A percentile compares a stretch with the other conserved stretches of the same genome.
phyloP scores from a whole-genome alignment of 768 basidiomycete species.

The Chalciporus sphaerocephalus region DNA sequence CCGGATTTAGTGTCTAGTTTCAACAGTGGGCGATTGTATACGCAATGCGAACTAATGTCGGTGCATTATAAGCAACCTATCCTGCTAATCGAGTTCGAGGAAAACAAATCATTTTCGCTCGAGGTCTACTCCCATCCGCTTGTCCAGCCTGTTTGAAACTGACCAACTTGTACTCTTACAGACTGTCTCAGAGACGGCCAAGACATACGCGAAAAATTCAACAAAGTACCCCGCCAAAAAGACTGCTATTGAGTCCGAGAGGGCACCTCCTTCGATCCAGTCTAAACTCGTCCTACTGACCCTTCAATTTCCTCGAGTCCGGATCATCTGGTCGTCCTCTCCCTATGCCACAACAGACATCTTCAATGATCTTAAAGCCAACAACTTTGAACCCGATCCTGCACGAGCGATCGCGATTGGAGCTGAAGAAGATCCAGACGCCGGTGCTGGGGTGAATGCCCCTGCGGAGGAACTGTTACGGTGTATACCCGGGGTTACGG shows the following conservation, averaged over 20 bases:
- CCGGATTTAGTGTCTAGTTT: constrained; percentile 92
- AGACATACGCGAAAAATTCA: constrained; percentile 63
- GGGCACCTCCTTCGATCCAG: constrained; percentile 60
- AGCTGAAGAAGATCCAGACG: constrained; percentile 67
- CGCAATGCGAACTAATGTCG: constrained; percentile 96
- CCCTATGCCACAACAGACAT: constrained; percentile 90
- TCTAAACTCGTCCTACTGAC: constrained; percentile 90
- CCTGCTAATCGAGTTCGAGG: constrained; percentile 94
- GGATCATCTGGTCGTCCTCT: constrained; percentile 97
- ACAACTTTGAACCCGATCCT: constrained; percentile 77
- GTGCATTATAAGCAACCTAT: constrained; percentile 93
- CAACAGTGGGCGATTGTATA: constrained; percentile 92
- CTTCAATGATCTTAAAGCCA: constrained; percentile 84
- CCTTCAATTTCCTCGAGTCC: constrained; percentile 84
- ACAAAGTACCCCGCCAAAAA: constrained; percentile 52
- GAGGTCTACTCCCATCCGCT: constrained; percentile 49
- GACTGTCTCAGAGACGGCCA: constrained; percentile 57
- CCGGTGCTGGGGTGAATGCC: constrained; percentile 63
- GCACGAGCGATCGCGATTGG: constrained; percentile 73
- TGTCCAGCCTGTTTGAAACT: not conserved
- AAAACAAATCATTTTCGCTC: constrained; percentile 91
- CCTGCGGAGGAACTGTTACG: constrained; percentile 81
- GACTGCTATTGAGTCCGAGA: constrained; percentile 22
- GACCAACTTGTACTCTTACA: constrained; percentile 22
- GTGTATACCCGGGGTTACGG: constrained; percentile 77